Evolutionary conservation across 164 flowering plant species (phyloP).

Genomic region (Vitis riparia): DNA sequence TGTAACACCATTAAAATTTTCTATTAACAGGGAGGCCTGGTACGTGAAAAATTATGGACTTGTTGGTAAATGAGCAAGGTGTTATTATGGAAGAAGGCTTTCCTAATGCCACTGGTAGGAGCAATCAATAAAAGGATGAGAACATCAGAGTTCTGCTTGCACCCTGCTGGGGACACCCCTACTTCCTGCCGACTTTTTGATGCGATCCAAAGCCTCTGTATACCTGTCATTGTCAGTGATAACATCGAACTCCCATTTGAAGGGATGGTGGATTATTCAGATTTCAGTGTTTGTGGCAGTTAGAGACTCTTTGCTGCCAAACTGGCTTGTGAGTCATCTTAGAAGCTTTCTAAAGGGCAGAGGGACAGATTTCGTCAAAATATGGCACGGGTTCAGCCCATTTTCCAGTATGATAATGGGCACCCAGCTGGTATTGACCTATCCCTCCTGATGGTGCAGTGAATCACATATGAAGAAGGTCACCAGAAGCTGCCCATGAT

Average conservation of each 20-base stretch:
- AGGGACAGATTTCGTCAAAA: constrained; percentile 52
- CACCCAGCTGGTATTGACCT: constrained; percentile 76
- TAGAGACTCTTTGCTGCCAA: constrained; percentile 66
- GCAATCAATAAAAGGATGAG: constrained; percentile 91
- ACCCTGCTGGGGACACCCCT: constrained; percentile 98
- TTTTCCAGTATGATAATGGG: constrained; percentile 76
- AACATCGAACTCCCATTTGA: constrained; percentile 92
- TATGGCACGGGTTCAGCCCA: constrained; percentile 67
- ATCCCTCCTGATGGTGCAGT: constrained; percentile 77
- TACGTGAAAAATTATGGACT: constrained; percentile 84
- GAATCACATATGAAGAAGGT: constrained; percentile 84
- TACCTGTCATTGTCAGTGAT: constrained; percentile 93
- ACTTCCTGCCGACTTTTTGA: constrained; percentile 95
- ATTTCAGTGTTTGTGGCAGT: constrained; percentile 81
- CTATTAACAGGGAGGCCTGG: constrained; percentile 68
- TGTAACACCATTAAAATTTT: neutral
- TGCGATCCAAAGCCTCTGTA: constrained; percentile 91
- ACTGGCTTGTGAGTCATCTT: constrained; percentile 69
- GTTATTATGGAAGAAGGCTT: constrained; percentile 96
- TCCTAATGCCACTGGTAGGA: constrained; percentile 93
- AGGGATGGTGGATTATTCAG: constrained; percentile 78
- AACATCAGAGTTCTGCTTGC: constrained; percentile 89
- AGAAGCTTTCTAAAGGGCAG: constrained; percentile 48
- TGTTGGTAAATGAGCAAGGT: constrained; percentile 61
- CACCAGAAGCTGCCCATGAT: constrained; percentile 79